Evolutionary conservation across 139 green algal genomes (phyloP).

Genomic region (Coelastrella sp.): DNA sequence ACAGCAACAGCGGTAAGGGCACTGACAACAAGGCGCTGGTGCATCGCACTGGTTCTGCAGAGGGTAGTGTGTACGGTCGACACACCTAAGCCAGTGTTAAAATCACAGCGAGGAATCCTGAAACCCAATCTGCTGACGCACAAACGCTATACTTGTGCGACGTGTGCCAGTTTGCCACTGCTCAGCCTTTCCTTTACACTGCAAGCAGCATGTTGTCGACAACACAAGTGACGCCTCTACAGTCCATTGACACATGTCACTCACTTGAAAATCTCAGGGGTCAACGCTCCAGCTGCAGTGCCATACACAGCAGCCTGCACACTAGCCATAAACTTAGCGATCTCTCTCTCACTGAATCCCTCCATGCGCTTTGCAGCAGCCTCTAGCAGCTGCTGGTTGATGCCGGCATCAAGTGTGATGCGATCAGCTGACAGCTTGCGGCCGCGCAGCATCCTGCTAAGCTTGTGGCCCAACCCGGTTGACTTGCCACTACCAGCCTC

Average conservation of each 20-base stretch:
- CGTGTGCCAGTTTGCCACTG: too few relatives aligned
- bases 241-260: background rate
- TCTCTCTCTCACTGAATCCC: constrained; percentile 93
- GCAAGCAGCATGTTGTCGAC: background rate
- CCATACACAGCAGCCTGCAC: constrained; percentile 94
- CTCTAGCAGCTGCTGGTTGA: constrained; percentile 65
- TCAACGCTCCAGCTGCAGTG: constrained; percentile 75
- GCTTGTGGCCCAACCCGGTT: constrained; percentile 14
- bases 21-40: background rate
- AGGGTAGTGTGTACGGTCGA: too few relatives aligned
- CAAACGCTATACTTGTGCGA: too few relatives aligned
- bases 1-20: background rate
- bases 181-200: background rate
- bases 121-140: too few relatives aligned
- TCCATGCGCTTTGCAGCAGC: constrained; percentile 81
- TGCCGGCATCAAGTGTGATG: constrained; percentile 61
- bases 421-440: constrained; percentile 65
- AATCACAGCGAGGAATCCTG: too few relatives aligned
- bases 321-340: constrained; percentile 95
- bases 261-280: constrained; percentile 70
- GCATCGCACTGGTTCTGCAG: too few relatives aligned
- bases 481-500: constrained; percentile 59
- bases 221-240: background rate
- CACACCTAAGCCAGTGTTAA: too few relatives aligned
- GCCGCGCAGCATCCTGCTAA: constrained; percentile 56